These are phyloP conservation scores for Penicillium crustosum DNA, from an alignment of 2,329 filamentous ascomycete genomes.

Conservation along the genomic window DNA sequence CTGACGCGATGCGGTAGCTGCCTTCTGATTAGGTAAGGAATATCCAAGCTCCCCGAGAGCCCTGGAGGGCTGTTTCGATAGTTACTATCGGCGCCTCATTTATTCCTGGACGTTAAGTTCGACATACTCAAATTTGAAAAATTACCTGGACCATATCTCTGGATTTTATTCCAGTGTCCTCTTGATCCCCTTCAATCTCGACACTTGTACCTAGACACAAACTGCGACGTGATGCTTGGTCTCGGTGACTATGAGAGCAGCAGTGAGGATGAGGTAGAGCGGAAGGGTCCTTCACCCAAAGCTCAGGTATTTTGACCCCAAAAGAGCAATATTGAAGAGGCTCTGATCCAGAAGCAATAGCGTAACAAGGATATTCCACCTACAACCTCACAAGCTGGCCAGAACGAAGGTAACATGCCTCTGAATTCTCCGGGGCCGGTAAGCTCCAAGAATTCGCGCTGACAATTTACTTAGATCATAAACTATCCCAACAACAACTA, in stretches of 20 bases:
- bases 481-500: neutral
- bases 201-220: neutral
- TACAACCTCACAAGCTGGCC: constrained; percentile 1
- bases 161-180: neutral
- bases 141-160: neutral
- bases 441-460: neutral
- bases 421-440: neutral
- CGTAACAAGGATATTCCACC: neutral
- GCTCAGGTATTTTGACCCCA: constrained; percentile 24
- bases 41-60: constrained; percentile 12
- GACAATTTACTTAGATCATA: constrained; percentile 4
- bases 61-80: neutral
- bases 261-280: constrained; percentile 44
- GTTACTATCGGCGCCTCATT: neutral
- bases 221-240: constrained; percentile 37
- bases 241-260: constrained; percentile 48
- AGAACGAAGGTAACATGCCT: constrained; percentile 9
- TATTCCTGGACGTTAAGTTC: neutral
- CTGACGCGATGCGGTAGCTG: constrained; percentile 42
- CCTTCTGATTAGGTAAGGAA: constrained; percentile 39
- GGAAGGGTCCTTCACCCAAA: constrained; percentile 12
- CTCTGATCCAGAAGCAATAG: neutral
- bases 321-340: neutral
- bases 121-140: neutral
- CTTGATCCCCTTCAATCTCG: neutral